phyloP scores from a whole-genome alignment of 352 stramenopile genomes.

The Globisporangium canariense region DNA sequence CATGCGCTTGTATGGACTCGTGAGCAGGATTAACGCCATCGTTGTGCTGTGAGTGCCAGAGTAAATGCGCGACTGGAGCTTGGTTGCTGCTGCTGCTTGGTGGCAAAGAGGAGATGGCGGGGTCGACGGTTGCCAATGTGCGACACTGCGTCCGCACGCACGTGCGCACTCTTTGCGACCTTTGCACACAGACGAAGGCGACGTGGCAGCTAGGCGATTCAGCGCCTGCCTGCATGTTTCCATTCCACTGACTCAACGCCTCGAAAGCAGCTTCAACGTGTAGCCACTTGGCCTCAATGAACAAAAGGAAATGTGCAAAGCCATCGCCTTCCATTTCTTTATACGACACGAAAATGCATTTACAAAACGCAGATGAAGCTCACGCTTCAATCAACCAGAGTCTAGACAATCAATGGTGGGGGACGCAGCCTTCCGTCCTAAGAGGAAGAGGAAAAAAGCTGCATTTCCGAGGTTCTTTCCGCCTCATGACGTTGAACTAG shows the following conservation, averaged over 20 bases:
- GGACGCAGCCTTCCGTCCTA: not conserved
- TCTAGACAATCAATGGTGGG: not conserved
- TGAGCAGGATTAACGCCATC: not conserved
- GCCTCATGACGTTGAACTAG: not conserved
- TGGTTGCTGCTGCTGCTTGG: not conserved
- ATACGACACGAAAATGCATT: slow-evolving; percentile 1
- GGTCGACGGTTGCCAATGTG: not conserved
- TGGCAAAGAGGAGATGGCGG: not conserved
- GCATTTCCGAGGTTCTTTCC: not conserved
- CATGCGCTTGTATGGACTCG: not conserved
- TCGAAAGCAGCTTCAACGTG: not conserved
- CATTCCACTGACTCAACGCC: not conserved
- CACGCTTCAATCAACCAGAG: no score
- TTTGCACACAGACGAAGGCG: no score
- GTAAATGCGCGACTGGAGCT: not conserved
- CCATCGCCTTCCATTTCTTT: not conserved
- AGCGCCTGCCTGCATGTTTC: not conserved
- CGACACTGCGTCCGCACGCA: not conserved
- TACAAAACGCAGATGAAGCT: not conserved
- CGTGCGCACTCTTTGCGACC: not conserved
- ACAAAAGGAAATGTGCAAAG: no score
- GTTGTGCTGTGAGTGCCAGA: not conserved
- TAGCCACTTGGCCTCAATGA: not conserved
- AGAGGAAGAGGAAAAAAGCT: not conserved
- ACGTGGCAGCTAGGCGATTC: no score